Evolutionary conservation across 208 protist genomes (phyloP), one percentile per base, ranked within the genome.

Genomic region (Crithidia acanthocephali): DNA sequence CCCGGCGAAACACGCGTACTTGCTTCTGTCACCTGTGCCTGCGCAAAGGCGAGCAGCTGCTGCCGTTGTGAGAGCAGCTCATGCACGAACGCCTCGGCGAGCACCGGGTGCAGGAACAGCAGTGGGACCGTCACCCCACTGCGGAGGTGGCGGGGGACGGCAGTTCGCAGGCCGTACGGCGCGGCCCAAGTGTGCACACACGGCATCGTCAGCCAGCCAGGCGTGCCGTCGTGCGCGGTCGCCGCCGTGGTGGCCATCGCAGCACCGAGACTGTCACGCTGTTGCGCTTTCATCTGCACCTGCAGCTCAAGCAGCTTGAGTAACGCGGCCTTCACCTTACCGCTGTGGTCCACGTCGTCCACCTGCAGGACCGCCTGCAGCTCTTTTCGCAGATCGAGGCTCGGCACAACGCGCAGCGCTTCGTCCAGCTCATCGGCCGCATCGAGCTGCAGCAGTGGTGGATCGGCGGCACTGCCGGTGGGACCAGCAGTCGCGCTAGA

Each of bases 71-170:
- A 83, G 13, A 92, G 56, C 48, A 95, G 42, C 68, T 84, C 77
- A 65, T 85, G 81, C 55, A 95, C 75, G 28, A 89, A 69, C 28
- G 71, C 75, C 72, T 95, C 90, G 1, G 83, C 90, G 32, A 92
- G 72, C n/a, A 95, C 45, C 9, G 86, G 84, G 52, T 87, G 75
- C 16, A 92, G 45, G 16, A 69, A 58, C 18, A 95, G 51, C 18
- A 87, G 68, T 16, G 74, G 70, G 20, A 76, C 76, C 23, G 68
- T 20, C 18, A 18, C 42, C 9, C 50, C 37, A 50, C 76, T 80
- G 57, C 88, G 77, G 11, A 93, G 72, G 47, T 93, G 88, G 33
- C 63, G 73, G 2, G 88, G 88, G 23, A 88, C 79, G 16, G 72
- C n/a, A 23, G 37, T 27, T 35, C 73, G 68, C 44, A 71, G 27